These are phyloP conservation scores for Ophiosphaerella korrae DNA, from an alignment of 2,329 filamentous ascomycete species.

Conservation along the genomic window DNA sequence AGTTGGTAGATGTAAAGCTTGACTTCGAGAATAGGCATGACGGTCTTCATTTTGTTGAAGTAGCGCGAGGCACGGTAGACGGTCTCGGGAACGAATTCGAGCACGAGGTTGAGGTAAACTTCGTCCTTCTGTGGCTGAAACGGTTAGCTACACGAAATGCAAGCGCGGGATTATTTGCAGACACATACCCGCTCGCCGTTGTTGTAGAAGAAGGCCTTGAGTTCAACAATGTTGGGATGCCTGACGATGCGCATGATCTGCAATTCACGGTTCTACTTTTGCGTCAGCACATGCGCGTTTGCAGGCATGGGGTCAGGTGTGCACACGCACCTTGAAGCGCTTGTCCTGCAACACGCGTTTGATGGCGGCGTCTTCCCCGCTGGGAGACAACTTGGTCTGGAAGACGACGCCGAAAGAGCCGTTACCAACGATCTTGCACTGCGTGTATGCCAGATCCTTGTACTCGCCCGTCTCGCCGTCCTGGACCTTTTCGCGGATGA, in stretches of 20 bases:
- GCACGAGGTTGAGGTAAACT: constrained; percentile 96
- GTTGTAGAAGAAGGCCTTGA: constrained; percentile 99
- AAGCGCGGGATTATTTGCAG: constrained; percentile 10
- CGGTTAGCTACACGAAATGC: constrained; percentile 36
- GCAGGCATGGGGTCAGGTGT: constrained; percentile 18
- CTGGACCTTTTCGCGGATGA: constrained; percentile 98
- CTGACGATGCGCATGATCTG: constrained; percentile 99
- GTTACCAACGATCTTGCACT: constrained; percentile 99
- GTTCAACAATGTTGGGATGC: constrained; percentile 97
- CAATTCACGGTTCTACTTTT: constrained; percentile 86
- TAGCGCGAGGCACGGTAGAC: constrained; percentile 97
- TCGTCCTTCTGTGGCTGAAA: constrained; percentile 71
- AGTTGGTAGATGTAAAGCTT: constrained; percentile 99
- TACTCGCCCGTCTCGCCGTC: constrained; percentile 97
- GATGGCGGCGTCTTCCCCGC: constrained; percentile 96
- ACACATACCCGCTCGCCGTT: constrained; percentile 90
- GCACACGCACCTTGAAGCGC: constrained; percentile 84
- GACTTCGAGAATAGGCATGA: constrained; percentile 97
- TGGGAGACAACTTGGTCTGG: constrained; percentile 98
- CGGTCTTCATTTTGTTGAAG: constrained; percentile 99
- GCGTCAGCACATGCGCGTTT: constrained; percentile 33
- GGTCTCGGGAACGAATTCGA: constrained; percentile 97
- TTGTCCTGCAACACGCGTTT: constrained; percentile 99
- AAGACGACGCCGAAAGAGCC: constrained; percentile 99
- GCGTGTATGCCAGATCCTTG: constrained; percentile 95